Percentiles rank a stretch among this genome's conserved stretches.
These are phyloP conservation scores for Talaromyces borbonicus DNA, from an alignment of 495 filamentous ascomycete species.

Conservation along the genomic window DNA sequence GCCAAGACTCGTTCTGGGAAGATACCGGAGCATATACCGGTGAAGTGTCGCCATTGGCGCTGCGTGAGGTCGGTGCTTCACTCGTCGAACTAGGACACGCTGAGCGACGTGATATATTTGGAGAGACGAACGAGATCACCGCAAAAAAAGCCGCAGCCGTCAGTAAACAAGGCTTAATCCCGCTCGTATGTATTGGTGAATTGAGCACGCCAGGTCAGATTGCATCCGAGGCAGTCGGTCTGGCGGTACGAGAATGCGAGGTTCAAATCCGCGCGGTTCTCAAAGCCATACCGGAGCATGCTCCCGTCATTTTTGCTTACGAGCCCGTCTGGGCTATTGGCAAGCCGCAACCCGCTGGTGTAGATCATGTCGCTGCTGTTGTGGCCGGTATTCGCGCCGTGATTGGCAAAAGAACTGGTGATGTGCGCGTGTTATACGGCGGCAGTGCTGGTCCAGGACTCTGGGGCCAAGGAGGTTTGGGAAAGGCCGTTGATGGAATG, in stretches of 20 bases:
- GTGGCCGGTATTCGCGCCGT: constrained; percentile 46
- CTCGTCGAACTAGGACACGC: constrained; percentile 76
- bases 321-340: constrained; percentile 91
- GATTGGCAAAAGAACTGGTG: constrained; percentile 33
- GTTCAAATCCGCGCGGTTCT: constrained; percentile 54
- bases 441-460: constrained; percentile 72
- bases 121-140: constrained; percentile 56
- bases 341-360: constrained; percentile 55
- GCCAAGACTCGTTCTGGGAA: constrained; percentile 64
- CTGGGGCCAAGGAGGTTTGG: constrained; percentile 48
- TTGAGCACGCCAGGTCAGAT: constrained; percentile 34
- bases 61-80: constrained; percentile 52
- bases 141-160: constrained; percentile 59
- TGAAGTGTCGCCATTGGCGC: constrained; percentile 57
- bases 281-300: constrained; percentile 41
- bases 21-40: constrained; percentile 60
- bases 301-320: constrained; percentile 73
- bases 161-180: constrained; percentile 57
- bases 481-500: constrained; percentile 65
- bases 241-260: constrained; percentile 55
- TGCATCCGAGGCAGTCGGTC: constrained; percentile 40
- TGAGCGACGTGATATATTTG: constrained; percentile 58
- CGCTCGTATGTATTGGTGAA: constrained; percentile 76
- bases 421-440: constrained; percentile 63
- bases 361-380: constrained; percentile 64